Percentiles rank a stretch among this genome's conserved stretches.
phyloP scores from a whole-genome alignment of 345 rosid genomes.

The Syzygium aromaticum region DNA sequence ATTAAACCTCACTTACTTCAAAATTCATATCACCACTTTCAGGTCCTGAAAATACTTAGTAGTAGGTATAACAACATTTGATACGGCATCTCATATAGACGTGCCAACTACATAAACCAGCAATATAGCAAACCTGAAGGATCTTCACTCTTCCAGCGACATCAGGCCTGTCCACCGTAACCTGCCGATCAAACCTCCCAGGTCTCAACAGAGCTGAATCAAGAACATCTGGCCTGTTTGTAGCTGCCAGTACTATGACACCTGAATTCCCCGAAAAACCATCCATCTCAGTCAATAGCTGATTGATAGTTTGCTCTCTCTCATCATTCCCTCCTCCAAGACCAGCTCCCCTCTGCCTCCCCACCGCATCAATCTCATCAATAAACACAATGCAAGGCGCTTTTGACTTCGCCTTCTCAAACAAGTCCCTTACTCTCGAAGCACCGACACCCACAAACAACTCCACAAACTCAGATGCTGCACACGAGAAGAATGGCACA shows the following conservation, averaged over 20 bases:
- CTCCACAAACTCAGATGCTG: constrained; percentile 34
- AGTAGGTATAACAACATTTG: background rate
- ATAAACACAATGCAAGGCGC: constrained; percentile 34
- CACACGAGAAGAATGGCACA: constrained; percentile 24
- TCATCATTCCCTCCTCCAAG: constrained; percentile 19
- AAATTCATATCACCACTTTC: background rate
- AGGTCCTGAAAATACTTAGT: background rate
- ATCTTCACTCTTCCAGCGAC: constrained; percentile 21
- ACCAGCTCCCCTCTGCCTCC: constrained; percentile 25
- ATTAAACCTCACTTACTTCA: background rate
- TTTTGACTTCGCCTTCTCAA: constrained; percentile 30
- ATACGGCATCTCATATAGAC: background rate
- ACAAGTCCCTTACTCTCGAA: constrained; percentile 28
- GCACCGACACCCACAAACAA: constrained; percentile 44
- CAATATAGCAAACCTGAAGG: constrained; percentile 4
- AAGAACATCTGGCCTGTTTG: constrained; percentile 15
- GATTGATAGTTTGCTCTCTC: constrained; percentile 32
- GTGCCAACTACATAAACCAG: background rate
- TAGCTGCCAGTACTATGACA: constrained; percentile 18
- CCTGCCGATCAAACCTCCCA: constrained; percentile 29
- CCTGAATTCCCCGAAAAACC: constrained; percentile 29
- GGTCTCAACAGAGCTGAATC: constrained; percentile 31
- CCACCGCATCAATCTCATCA: constrained; percentile 29
- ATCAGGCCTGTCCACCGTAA: constrained; percentile 22
- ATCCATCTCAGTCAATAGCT: constrained; percentile 32